phyloP scores from a whole-genome alignment of 345 rosid genomes.

The Cardamine chenopodiifolia region DNA sequence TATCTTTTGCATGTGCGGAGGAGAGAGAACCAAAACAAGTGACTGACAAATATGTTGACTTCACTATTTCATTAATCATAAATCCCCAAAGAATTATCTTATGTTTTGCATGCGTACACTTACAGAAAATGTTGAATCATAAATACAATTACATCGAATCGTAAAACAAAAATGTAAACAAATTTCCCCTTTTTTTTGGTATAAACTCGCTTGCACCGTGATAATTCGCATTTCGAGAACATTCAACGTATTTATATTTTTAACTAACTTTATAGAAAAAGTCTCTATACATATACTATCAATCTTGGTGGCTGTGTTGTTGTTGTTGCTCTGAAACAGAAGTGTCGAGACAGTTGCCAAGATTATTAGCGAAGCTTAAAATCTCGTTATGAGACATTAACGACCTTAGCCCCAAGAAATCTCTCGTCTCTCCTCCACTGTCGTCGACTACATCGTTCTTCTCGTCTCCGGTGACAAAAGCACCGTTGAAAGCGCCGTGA shows the following conservation, averaged over 20 bases:
- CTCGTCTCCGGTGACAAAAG: conserved; percentile 28
- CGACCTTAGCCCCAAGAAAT: conserved; percentile 79
- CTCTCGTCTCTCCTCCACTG: conserved; percentile 70
- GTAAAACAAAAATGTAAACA: background rate
- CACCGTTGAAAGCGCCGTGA: conserved; percentile 41
- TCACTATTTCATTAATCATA: too few species aligned
- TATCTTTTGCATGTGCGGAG: too few species aligned
- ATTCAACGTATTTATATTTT: background rate
- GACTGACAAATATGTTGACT: too few species aligned
- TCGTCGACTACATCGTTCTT: conserved; percentile 13
- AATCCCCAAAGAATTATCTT: too few species aligned
- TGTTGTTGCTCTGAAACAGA: conserved; percentile 34
- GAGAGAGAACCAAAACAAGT: too few species aligned
- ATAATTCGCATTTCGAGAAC: conserved; percentile 15
- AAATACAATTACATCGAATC: too few species aligned
- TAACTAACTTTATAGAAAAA: conserved; percentile 12
- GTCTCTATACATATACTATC: conserved; percentile 34
- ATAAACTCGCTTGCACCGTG: background rate
- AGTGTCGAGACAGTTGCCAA: conserved; percentile 55
- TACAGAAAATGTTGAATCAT: too few species aligned
- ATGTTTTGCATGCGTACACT: too few species aligned
- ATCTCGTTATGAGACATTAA: conserved; percentile 68
- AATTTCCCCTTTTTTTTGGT: background rate
- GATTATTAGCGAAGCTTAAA: conserved; percentile 59
- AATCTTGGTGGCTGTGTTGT: conserved; percentile 32